Base-by-base conservation (phyloP, 208 protist genomes). In the Kentomonas sorsogonicus region DNA sequence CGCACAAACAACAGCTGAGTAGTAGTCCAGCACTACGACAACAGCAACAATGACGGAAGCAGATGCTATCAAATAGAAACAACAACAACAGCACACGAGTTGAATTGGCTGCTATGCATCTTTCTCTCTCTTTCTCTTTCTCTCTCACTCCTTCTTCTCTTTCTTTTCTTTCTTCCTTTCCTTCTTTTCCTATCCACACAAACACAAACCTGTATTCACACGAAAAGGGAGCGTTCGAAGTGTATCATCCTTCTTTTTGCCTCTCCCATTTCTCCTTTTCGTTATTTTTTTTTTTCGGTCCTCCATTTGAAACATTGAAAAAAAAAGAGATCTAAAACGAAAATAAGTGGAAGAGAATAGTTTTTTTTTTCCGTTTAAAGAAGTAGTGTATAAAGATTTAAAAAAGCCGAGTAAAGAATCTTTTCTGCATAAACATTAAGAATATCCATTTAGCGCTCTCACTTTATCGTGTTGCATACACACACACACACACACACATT, bases 91-190 rank as follows among this genome's bases (percentile, higher is more conserved):
- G n/a, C n/a, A n/a, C n/a, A n/a, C n/a, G n/a, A n/a, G n/a, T n/a
- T n/a, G 2, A 34, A 5, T 25, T 15, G 20, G n/a, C 18, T 10
- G 40, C 16, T 1, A 38, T 50, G 33, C 40, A 34, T 50, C 43
- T 18, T 50, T 48, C 18, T 45, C 22, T 65, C 18, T 48, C 43
- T 66, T 26, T 52, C 51, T 48, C 53, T 53, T 1, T 44, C 29
- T 60, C 27, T 60, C 43, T 23, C 18, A 10, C n/a, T 51, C 18
- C 38, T 27, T 22, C 16, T 45, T 23, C 27, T 45, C 36, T 57
- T 31, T 30, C 38, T 4, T 9, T 29, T 30, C 41, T 51, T 23
- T 50, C 27, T 18, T 26, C 11, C 20, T 25, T 40, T 39, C 39
- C 20, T 23, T 39, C 3, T 40, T 22, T 55, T 34, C n/a, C 39